Evolutionary conservation across 805 yeast species (phyloP), one percentile per base, ranked within the genome.

Genomic region (Cyberlindnera xylosilytica): DNA sequence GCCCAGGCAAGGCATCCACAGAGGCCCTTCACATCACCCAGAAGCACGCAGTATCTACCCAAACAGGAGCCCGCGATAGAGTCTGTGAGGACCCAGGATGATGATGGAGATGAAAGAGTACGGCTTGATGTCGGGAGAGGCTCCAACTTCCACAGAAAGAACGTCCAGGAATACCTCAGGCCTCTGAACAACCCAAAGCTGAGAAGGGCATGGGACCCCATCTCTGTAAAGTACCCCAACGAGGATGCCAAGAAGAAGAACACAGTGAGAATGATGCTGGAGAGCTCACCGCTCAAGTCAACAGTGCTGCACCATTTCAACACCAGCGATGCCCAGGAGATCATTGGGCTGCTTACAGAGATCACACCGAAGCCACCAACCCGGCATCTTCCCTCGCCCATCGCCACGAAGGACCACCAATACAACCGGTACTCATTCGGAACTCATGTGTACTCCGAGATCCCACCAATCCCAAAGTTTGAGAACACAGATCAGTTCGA

Each of bases 381-480:
- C 23, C 38, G 28, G 30, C 41, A 47, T 33, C 41, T 38, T 16
- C 31, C 24, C 11, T 43, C 56, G 6, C 47, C 40, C n/a, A 51
- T 51, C 10, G 38, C 16, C 28, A 23, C 33, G 32, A 50, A 40
- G 17, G 47, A 42, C 27, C 6, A 27, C 9, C 20, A 34, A 2
- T 31, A 18, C 11, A 33, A 24, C 4, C 34, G 23, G 2, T 34
- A 22, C 11, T 22, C 37, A 13, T 54, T 51, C 1, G 47, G 39
- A 7, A 53, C 53, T 16, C 50, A 56, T 20, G 44, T 51, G 4
- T 63, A 57, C 29, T 45, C 52, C 1, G 71, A 68, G 36, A 46
- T 70, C 0, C 73, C 74, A 3, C 51, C 53, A n/a, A 42, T 67
- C 1, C 66, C 71, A 2, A 49, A 60, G 23, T 62, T 69, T 42